Base-by-base conservation (phyloP, 179 eudicot species). In the Spergularia azorica region DNA sequence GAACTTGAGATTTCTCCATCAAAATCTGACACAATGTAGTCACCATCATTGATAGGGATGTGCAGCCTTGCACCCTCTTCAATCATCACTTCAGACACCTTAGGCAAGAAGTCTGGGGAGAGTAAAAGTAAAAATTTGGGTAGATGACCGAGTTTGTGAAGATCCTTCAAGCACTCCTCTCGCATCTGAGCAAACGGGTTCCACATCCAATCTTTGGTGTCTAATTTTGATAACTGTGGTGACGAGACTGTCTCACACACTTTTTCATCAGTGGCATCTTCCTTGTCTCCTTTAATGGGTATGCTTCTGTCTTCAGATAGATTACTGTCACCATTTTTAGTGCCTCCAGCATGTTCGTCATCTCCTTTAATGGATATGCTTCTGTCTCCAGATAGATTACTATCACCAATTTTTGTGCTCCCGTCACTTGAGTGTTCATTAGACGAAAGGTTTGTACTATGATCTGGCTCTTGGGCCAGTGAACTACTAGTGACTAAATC, bases 1-100 rank as follows among this genome's bases (percentile, higher is more conserved):
- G 87, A 87, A 84, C 97, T 95, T 17, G 99, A 95, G 62, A 89
- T 83, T 84, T 95, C 99, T 79, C 90, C 91, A 70, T 91, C 99
- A 76, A 86, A 88, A 68, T 90, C 97, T 0, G 92, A 91, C 64
- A 95, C 88, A 76, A 90, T 76, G 71, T 84, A 85, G 66, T 88
- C 85, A 63, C 83, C 87, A 43, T 61, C 48, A 76, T 83, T 86
- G 46, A 95, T 84, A 77, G 94, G 97, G 78, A 93, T 84, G 69
- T 95, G 95, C 59, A 93, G 78, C 87, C 91, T 91, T 38, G 88
- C 85, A 16, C 92, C 92, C 86, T 87, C 95, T 13, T 90, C 90
- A 26, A 63, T 82, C 21, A 90, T 84, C 83, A 95, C 62, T 66
- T 85, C 77, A 67, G 83, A 79, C 17, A 91, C 78, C 2, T 62